phyloP scores from a whole-genome alignment of 1,284 basidiomycete species.

The Tausonia pullulans region DNA sequence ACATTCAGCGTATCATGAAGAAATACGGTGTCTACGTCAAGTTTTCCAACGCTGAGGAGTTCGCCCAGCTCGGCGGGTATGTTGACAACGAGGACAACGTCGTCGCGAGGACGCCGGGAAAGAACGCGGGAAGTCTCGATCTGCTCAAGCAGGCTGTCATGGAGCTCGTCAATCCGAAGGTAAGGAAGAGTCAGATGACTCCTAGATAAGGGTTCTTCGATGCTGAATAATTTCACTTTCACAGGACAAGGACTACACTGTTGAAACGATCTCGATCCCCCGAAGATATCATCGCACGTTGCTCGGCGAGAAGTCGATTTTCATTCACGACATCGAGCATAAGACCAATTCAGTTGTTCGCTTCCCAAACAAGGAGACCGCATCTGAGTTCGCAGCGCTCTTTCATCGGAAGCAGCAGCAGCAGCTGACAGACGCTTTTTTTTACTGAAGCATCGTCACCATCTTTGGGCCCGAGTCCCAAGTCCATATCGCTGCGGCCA shows the following conservation, averaged over 20 bases:
- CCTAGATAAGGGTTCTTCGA: neutral
- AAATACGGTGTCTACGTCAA: slow-evolving; percentile 99
- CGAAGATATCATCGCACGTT: slow-evolving; percentile 89
- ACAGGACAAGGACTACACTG: slow-evolving; percentile 91
- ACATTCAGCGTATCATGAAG: slow-evolving; percentile 99
- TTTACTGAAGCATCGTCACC: slow-evolving; percentile 56
- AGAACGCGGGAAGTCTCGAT: slow-evolving; percentile 86
- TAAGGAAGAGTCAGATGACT: slow-evolving; percentile 27
- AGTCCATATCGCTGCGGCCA: slow-evolving; percentile 89
- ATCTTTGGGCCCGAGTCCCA: slow-evolving; percentile 96
- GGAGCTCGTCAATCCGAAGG: slow-evolving; percentile 95
- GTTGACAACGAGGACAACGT: slow-evolving; percentile 98
- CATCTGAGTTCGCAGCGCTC: slow-evolving; percentile 44
- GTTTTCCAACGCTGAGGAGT: slow-evolving; percentile 97
- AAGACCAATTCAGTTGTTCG: slow-evolving; percentile 91
- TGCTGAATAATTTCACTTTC: slow-evolving; percentile 1
- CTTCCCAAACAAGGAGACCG: slow-evolving; percentile 92
- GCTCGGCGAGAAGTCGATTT: slow-evolving; percentile 90
- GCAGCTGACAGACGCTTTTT: no score
- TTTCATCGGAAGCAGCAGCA: no score
- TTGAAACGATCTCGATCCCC: slow-evolving; percentile 85
- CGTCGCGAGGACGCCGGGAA: slow-evolving; percentile 83
- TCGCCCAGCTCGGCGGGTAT: slow-evolving; percentile 86
- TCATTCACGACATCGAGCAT: slow-evolving; percentile 90
- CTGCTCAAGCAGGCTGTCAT: slow-evolving; percentile 93